Conservation (phyloP, 2,329 filamentous ascomycete species). For the Alternaria ventricosa region DNA sequence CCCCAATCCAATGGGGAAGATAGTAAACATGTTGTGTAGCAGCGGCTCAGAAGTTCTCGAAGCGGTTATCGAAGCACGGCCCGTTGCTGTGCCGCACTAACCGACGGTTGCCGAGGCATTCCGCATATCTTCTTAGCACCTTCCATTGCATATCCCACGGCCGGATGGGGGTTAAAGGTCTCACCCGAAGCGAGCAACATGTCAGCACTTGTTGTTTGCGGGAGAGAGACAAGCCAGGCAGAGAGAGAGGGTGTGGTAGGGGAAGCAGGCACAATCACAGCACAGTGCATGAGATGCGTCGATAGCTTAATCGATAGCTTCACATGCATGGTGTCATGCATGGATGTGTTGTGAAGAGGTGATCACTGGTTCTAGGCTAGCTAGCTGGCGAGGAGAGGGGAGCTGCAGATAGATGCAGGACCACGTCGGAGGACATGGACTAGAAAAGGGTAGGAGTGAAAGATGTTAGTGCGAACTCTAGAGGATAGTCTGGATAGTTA, state of each 20-base stretch:
- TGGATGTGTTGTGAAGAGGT: background rate
- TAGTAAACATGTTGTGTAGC: background rate
- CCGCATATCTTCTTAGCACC: slow-evolving; percentile 24
- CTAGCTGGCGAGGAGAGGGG: background rate
- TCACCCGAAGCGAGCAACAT: background rate
- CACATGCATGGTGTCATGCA: slow-evolving; percentile 3
- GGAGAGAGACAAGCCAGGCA: background rate
- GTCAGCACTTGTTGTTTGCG: background rate
- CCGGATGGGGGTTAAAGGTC: background rate
- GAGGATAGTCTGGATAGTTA: slow-evolving; percentile 7
- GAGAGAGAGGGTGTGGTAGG: background rate
- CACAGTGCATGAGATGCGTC: slow-evolving; percentile 10
- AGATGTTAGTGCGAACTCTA: background rate
- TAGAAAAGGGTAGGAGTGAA: background rate
- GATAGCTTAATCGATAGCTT: slow-evolving; percentile 15
- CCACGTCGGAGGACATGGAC: slow-evolving; percentile 10
- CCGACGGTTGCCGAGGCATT: slow-evolving; percentile 27
- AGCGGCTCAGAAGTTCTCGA: background rate
- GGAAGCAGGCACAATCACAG: slow-evolving; percentile 15
- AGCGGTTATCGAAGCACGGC: background rate
- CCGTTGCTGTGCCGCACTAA: slow-evolving; percentile 10
- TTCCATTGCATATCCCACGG: slow-evolving; percentile 35
- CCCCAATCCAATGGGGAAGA: background rate
- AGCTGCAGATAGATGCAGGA: background rate
- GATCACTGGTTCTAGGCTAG: slow-evolving; percentile 2